phyloP scores from a whole-genome alignment of 306 rosid genomes.

The Coriaria nepalensis region DNA sequence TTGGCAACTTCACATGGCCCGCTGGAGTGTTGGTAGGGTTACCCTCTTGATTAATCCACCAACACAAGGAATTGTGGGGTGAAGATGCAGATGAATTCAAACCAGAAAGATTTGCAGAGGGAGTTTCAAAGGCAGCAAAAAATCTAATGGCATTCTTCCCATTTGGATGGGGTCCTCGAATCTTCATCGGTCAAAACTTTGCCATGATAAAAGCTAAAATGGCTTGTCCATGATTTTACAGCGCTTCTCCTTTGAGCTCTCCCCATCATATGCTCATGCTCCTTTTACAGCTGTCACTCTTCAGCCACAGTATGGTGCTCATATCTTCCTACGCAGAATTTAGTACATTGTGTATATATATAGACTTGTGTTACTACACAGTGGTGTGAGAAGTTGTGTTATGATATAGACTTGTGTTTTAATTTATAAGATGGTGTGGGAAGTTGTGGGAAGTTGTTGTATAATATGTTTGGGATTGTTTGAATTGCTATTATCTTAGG shows the following conservation, averaged over 20 bases:
- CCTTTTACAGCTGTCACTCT: slow-evolving; percentile 4
- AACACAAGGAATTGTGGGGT: slow-evolving; percentile 37
- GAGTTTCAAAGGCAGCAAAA: slow-evolving; percentile 36
- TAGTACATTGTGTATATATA: neutral
- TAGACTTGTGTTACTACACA: too few species aligned
- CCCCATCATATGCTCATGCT: slow-evolving; percentile 24
- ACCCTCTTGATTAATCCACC: slow-evolving; percentile 26
- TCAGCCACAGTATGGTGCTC: slow-evolving; percentile 28
- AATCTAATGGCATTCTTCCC: slow-evolving; percentile 28
- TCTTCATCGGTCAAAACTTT: slow-evolving; percentile 50
- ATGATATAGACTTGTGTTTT: too few species aligned
- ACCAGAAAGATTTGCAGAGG: slow-evolving; percentile 47
- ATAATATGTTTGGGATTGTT: too few species aligned
- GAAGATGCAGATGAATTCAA: slow-evolving; percentile 39
- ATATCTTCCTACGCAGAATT: slow-evolving; percentile 13
- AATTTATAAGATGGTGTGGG: too few species aligned
- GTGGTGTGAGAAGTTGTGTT: too few species aligned
- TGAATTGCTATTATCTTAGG: too few species aligned
- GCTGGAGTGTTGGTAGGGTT: slow-evolving; percentile 21
- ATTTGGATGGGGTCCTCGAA: slow-evolving; percentile 53
- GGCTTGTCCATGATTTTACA: slow-evolving; percentile 15
- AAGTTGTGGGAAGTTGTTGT: too few species aligned
- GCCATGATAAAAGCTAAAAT: slow-evolving; percentile 21
- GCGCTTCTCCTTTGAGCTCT: slow-evolving; percentile 22
- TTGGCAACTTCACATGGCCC: slow-evolving; percentile 30